Evolutionary conservation across 2,329 filamentous ascomycete species (phyloP).

Genomic region (Diaporthe citriasiana): DNA sequence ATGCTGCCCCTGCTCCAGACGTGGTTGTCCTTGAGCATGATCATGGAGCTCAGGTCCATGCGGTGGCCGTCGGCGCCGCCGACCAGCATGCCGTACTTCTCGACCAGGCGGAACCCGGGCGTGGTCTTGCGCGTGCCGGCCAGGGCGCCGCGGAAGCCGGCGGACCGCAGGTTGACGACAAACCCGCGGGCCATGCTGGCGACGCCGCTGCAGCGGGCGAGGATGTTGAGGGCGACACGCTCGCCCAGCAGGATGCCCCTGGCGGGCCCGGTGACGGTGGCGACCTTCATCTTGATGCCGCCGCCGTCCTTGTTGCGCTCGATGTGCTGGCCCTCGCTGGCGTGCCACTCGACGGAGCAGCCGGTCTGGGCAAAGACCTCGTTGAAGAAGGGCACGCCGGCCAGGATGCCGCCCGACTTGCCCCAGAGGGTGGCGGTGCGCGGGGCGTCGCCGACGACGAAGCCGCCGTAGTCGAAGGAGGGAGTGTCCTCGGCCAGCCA

Average conservation of each 20-base stretch:
- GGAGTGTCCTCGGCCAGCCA: constrained; percentile 98
- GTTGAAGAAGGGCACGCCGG: constrained; percentile 94
- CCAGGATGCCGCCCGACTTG: constrained; percentile 84
- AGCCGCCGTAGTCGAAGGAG: constrained; percentile 96
- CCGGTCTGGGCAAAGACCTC: constrained; percentile 92
- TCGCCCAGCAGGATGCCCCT: constrained; percentile 89
- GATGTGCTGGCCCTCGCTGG: constrained; percentile 80
- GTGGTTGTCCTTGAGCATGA: constrained; percentile 99
- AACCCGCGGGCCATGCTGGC: constrained; percentile 77
- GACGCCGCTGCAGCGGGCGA: constrained; percentile 92
- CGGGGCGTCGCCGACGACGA: constrained; percentile 84
- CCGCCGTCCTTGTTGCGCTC: constrained; percentile 54
- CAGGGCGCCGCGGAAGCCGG: constrained; percentile 86
- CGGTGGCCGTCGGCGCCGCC: constrained; percentile 93
- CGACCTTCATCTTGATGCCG: constrained; percentile 70
- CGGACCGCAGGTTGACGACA: constrained; percentile 68
- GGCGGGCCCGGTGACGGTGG: constrained; percentile 88
- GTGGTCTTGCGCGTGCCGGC: constrained; percentile 98
- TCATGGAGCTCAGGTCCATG: constrained; percentile 93
- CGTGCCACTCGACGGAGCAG: constrained; percentile 92
- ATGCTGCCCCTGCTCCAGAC: constrained; percentile 93
- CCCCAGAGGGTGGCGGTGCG: constrained; percentile 77
- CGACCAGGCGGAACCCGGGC: constrained; percentile 92
- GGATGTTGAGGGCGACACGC: constrained; percentile 89
- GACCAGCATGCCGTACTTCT: constrained; percentile 98